Percentiles rank a stretch among this genome's conserved stretches.
Evolutionary conservation across 306 rosid genomes (phyloP).

Genomic region (Quercus alba): DNA sequence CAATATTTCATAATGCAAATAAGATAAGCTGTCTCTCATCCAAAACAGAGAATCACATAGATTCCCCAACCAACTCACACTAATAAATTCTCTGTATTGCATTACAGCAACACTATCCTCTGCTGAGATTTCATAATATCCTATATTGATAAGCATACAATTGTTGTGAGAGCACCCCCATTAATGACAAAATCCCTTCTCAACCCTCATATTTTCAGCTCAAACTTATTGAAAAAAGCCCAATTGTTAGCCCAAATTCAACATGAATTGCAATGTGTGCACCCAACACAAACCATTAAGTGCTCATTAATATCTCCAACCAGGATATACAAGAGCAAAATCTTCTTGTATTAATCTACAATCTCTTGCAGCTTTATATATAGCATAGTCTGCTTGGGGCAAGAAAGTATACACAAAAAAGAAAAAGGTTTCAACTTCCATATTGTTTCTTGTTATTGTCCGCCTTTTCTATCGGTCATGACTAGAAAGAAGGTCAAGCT

Average conservation of each 20-base stretch:
- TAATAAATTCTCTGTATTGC: neutral
- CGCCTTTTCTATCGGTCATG: conserved; percentile 24
- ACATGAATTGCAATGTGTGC: too few species aligned
- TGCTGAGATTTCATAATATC: neutral
- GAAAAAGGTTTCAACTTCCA: neutral
- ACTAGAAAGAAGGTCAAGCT: conserved; percentile 54
- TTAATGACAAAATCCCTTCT: neutral
- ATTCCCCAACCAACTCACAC: too few species aligned
- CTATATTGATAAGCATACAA: neutral
- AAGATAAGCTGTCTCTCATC: too few species aligned
- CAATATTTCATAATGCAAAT: too few species aligned
- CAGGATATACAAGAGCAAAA: neutral
- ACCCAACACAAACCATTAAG: neutral
- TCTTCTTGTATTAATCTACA: neutral
- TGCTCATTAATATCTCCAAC: neutral
- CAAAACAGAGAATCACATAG: too few species aligned
- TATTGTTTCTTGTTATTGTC: neutral
- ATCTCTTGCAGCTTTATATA: neutral
- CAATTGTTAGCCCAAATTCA: too few species aligned
- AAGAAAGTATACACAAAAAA: neutral
- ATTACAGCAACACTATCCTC: neutral
- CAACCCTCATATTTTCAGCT: neutral
- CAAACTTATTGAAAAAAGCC: neutral
- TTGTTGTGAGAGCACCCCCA: neutral
- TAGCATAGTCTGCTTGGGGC: neutral